A percentile compares a stretch with the other conserved stretches of the same genome.
Conservation (phyloP, 352 stramenopile genomes). For the Aphanomyces astaci region DNA sequence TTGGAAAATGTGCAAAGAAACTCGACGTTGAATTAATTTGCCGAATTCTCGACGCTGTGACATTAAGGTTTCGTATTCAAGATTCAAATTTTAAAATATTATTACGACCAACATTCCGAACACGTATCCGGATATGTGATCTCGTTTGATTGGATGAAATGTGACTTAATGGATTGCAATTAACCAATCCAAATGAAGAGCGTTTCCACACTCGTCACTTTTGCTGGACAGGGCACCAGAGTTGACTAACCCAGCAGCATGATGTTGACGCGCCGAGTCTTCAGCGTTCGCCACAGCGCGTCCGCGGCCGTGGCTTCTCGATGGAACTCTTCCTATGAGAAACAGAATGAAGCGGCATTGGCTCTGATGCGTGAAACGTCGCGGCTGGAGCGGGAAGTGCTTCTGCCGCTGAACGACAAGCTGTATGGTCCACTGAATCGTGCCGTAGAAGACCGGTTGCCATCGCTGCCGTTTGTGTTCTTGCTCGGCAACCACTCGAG, state of each 20-base stretch:
- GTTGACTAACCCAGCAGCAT: neutral
- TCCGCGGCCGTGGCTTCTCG: conserved; percentile 3
- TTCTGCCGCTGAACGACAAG: conserved; percentile 80
- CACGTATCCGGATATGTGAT: neutral
- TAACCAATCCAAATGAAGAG: neutral
- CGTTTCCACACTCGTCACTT: neutral
- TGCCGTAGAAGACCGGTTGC: conserved; percentile 86
- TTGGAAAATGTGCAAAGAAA: conserved; percentile 10
- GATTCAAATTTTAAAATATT: too few relatives aligned
- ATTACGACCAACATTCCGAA: too few relatives aligned
- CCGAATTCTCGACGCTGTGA: too few relatives aligned
- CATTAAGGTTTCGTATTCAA: too few relatives aligned
- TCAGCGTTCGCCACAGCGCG: neutral
- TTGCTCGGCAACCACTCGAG: conserved; percentile 98
- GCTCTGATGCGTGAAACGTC: conserved; percentile 74
- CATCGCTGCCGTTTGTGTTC: conserved; percentile 97
- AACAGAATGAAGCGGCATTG: conserved; percentile 18
- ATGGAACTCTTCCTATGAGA: conserved; percentile 21
- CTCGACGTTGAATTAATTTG: too few relatives aligned
- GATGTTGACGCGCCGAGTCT: conserved; percentile 15
- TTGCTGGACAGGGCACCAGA: conserved; percentile 6
- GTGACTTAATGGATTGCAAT: too few relatives aligned
- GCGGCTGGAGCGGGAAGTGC: conserved; percentile 52
- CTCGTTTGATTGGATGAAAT: conserved; percentile 19
- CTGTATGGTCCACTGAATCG: conserved; percentile 81